A percentile compares a stretch with the other conserved stretches of the same genome.
Evolutionary conservation across 2,329 filamentous ascomycete species (phyloP).

Genomic region (Cytospora piceae): DNA sequence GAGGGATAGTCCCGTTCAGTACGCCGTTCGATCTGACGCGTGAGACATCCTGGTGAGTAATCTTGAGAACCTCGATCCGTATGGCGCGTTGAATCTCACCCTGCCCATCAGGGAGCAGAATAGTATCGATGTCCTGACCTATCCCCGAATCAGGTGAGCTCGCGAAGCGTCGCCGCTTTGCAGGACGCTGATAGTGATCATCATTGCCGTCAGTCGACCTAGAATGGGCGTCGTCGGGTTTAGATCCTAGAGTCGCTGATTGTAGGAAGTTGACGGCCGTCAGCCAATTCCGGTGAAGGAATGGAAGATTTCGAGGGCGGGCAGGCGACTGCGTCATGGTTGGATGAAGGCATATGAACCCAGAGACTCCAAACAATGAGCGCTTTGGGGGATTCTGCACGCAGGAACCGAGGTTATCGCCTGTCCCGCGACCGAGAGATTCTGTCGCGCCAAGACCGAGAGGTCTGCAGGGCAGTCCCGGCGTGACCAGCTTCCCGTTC

Average conservation of each 20-base stretch:
- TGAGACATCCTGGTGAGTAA: slow-evolving; percentile 53
- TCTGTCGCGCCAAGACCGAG: slow-evolving; percentile 7
- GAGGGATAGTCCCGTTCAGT: slow-evolving; percentile 42
- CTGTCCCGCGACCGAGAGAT: neutral
- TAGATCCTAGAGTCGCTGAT: slow-evolving; percentile 35
- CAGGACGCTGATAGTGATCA: slow-evolving; percentile 44
- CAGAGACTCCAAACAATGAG: slow-evolving; percentile 9
- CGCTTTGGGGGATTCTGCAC: neutral
- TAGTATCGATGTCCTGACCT: slow-evolving; percentile 26
- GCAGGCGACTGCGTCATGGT: slow-evolving; percentile 54
- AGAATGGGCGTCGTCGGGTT: slow-evolving; percentile 42
- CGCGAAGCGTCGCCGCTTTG: slow-evolving; percentile 56
- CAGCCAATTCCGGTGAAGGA: slow-evolving; percentile 59
- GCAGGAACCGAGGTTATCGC: neutral
- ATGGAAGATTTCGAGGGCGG: slow-evolving; percentile 55
- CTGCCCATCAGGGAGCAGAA: slow-evolving; percentile 33
- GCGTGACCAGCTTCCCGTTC: slow-evolving; percentile 4
- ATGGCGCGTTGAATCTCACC: slow-evolving; percentile 44
- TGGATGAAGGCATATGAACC: slow-evolving; percentile 33
- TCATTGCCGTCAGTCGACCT: slow-evolving; percentile 36
- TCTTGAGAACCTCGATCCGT: slow-evolving; percentile 57
- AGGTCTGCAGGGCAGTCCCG: slow-evolving; percentile 5
- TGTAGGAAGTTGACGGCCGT: slow-evolving; percentile 48
- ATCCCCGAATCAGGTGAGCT: slow-evolving; percentile 40
- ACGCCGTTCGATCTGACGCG: slow-evolving; percentile 42